Evolutionary conservation across 2,329 filamentous ascomycete species (phyloP), one percentile per base, ranked within the genome.

Genomic region (Botrytis deweyae): DNA sequence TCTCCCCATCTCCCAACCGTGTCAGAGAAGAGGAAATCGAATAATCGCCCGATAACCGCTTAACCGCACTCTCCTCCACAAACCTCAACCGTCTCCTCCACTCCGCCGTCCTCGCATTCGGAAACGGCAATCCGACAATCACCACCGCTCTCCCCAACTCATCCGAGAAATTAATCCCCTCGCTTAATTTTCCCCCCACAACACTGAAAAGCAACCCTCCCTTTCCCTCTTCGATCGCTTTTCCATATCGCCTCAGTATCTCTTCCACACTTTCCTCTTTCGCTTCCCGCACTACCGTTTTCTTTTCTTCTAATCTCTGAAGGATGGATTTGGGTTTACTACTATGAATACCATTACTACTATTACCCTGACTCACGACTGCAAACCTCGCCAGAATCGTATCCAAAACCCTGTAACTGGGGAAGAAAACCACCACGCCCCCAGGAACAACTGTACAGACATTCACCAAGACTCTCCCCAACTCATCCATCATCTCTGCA

Each of bases 151-250:
- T 91, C 1, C 96, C 96, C 0, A 99, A 89, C 4, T 88, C 87
- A 83, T 99, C 95, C 0, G 93, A 95, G 84, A 99, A 99, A 83
- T 99, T 99, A 84, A 99, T 99, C 77, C 96, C 96, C 83, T 99
- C 96, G 74, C 93, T 97, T 84, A 99, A 91, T 78, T 95, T 97
- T 22, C 96, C 96, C 72, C 95, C 95, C 4, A 99, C 92, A 4
- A 99, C 95, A 72, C 94, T 95, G 40, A 99, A 88, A 0, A 99
- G 87, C 0, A 98, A 84, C 0, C 93, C 95, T 0, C 95, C 95
- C 66, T 87, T 86, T 2, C 82, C 86, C 59, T 80, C 83, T 78
- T 81, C 86, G 55, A 98, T 91, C 4, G 91, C 90, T 38, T 87
- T 83, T 12, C 89, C 89, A 82, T 98, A 99, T 25, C 89, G 87